A percentile compares a stretch with the other conserved stretches of the same genome.
Conservation (phyloP, 345 rosid genomes). For the Fremontodendron californicum region DNA sequence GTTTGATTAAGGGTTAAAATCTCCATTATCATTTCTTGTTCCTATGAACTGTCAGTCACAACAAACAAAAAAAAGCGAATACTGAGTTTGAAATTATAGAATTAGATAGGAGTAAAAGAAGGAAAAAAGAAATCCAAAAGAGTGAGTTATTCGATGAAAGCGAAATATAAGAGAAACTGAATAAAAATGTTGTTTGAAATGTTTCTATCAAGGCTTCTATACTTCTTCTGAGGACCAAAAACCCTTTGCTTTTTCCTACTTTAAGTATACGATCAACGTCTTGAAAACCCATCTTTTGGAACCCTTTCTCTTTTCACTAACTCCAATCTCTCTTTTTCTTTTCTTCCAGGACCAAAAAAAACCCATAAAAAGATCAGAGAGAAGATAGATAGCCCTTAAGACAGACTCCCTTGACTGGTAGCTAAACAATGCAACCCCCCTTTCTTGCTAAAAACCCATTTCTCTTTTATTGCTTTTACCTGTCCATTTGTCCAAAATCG, state of each 20-base stretch:
- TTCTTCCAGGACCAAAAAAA: conserved; percentile 1
- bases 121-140: conserved; percentile 19
- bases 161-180: conserved; percentile 39
- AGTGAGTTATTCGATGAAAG: conserved; percentile 51
- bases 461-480: conserved; percentile 21
- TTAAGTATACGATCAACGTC: conserved; percentile 39
- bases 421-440: conserved; percentile 2
- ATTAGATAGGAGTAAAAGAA: background rate
- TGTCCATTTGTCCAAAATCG: conserved; percentile 30
- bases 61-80: conserved; percentile 6
- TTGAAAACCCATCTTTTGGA: conserved; percentile 28
- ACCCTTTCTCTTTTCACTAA: conserved; percentile 23
- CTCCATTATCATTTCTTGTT: conserved; percentile 23
- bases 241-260: conserved; percentile 69
- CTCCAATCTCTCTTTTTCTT: conserved; percentile 12
- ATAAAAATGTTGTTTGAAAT: conserved; percentile 41
- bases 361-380: background rate
- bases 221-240: conserved; percentile 44
- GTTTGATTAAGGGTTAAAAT: conserved; percentile 26
- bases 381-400: conserved; percentile 15
- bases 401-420: conserved; percentile 25
- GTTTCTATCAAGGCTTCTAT: conserved; percentile 55
- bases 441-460: conserved; percentile 8
- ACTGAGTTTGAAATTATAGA: conserved; percentile 6
- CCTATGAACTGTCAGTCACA: conserved; percentile 38